Evolutionary conservation across 495 filamentous ascomycete species (phyloP).

Genomic region (Talaromyces wortmannii): DNA sequence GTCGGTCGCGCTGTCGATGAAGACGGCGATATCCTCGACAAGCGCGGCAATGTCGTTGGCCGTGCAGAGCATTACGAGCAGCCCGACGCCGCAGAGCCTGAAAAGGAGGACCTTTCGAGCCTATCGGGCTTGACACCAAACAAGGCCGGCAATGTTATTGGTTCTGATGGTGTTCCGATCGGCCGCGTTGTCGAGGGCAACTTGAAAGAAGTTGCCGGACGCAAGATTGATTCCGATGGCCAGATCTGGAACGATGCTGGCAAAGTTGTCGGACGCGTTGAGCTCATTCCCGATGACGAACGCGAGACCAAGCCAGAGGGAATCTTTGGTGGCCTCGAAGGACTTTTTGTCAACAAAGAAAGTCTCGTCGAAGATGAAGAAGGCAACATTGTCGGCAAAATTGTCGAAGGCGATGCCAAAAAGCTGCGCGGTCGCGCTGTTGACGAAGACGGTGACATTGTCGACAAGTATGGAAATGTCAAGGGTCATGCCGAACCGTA

Average conservation of each 20-base stretch:
- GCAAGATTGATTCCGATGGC: conserved; percentile 57
- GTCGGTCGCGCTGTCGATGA: conserved; percentile 56
- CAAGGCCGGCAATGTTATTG: conserved; percentile 66
- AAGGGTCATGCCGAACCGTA: conserved; percentile 63
- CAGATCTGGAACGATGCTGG: conserved; percentile 64
- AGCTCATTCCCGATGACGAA: conserved; percentile 59
- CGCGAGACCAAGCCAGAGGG: conserved; percentile 55
- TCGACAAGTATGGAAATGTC: conserved; percentile 65
- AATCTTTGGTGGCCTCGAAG: conserved; percentile 64
- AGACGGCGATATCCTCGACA: conserved; percentile 58
- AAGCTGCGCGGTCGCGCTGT: conserved; percentile 60
- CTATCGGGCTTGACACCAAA: conserved; percentile 57
- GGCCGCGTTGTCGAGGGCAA: conserved; percentile 56
- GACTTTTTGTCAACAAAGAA: conserved; percentile 54
- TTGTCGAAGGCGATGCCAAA: conserved; percentile 64
- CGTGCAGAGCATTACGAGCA: conserved; percentile 50
- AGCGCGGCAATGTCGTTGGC: conserved; percentile 54
- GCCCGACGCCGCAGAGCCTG: conserved; percentile 35
- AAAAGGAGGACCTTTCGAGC: conserved; percentile 52
- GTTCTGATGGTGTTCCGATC: conserved; percentile 54
- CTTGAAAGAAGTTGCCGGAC: conserved; percentile 52
- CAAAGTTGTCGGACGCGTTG: conserved; percentile 58
- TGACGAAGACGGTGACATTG: conserved; percentile 68
- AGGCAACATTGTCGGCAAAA: conserved; percentile 57
- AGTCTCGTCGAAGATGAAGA: conserved; percentile 57